Base-by-base conservation (phyloP, 1,284 basidiomycete species). In the Phaffia rhodozyma region DNA sequence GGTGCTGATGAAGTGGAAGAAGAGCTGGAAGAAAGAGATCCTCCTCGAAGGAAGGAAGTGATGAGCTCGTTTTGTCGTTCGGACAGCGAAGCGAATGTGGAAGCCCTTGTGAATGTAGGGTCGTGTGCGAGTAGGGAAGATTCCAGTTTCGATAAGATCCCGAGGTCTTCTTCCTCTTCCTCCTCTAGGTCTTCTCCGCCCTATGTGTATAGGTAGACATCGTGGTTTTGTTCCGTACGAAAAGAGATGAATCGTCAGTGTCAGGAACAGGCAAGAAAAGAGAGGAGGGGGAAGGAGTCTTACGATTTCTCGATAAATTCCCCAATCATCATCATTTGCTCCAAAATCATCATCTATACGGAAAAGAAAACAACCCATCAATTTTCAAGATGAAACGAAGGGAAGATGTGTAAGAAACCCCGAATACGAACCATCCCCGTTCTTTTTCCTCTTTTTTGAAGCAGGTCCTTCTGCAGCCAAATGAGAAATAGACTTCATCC, bases 171-270 rank as follows among this genome's bases (percentile, higher is more conserved):
- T 71, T 97, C 94, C 76, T 98, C 94, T 65, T 96, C 93, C 0
- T 91, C 93, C 1, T 97, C 92, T 2, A 97, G 93, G 71, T 97
- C 94, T 76, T 98, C 94, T 65, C 94, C 93, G 0, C 91, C 93
- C 1, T 87, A 63, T 16, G 21, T 13, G 29, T 64, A n/a, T 62
- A 32, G 23, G 57, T 9, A 27, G 7, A 34, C 53, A 13, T 32
- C 23, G 30, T 55, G 4, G 23, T 47, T 29, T 25, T 54, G 9
- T 51, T 49, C 3, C 50, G 5, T 43, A 18, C 32, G 7, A 11
- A 11, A 5, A 43, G 38, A 43, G 38, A 16, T 16, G 13, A 2
- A 16, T 16, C 5, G 38, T 43, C 38, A 43, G 38, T 11, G 16
- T 43, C 38, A 43, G 16, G 38, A 16, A 16, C 48, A 51, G n/a